Evolutionary conservation across 2,329 filamentous ascomycete species (phyloP).

Genomic region (Pseudogymnoascus destructans): DNA sequence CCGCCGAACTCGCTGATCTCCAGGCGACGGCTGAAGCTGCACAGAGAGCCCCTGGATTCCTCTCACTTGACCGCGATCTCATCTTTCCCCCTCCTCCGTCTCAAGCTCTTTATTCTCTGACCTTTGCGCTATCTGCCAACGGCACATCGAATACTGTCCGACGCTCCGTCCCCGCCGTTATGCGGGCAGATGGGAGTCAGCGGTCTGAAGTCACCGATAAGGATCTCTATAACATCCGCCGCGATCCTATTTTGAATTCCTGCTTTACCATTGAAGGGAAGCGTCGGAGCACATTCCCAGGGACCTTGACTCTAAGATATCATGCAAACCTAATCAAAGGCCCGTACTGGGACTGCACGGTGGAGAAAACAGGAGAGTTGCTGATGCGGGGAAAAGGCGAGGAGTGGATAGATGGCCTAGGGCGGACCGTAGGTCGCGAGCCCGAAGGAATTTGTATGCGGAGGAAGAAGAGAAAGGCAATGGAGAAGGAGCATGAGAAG

Average conservation of each 20-base stretch:
- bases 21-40: background rate
- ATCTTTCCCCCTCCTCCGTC: slow-evolving; percentile 3
- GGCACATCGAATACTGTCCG: background rate
- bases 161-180: background rate
- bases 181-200: background rate
- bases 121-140: background rate
- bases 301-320: background rate
- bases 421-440: slow-evolving; percentile 2
- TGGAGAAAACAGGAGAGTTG: background rate
- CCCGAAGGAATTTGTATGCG: background rate
- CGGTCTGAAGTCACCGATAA: slow-evolving; percentile 6
- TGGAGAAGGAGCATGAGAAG: slow-evolving; percentile 4
- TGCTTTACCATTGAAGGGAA: background rate
- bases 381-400: background rate
- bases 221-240: background rate
- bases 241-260: background rate
- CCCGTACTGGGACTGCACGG: background rate
- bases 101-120: slow-evolving; percentile 3
- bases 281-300: slow-evolving; percentile 2
- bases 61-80: slow-evolving; percentile 5
- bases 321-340: background rate
- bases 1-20: background rate
- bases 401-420: slow-evolving; percentile 7
- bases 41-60: background rate
- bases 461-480: slow-evolving; percentile 6